Base-by-base conservation (phyloP, 2,329 filamentous ascomycete species). In the Xylaria sp. region DNA sequence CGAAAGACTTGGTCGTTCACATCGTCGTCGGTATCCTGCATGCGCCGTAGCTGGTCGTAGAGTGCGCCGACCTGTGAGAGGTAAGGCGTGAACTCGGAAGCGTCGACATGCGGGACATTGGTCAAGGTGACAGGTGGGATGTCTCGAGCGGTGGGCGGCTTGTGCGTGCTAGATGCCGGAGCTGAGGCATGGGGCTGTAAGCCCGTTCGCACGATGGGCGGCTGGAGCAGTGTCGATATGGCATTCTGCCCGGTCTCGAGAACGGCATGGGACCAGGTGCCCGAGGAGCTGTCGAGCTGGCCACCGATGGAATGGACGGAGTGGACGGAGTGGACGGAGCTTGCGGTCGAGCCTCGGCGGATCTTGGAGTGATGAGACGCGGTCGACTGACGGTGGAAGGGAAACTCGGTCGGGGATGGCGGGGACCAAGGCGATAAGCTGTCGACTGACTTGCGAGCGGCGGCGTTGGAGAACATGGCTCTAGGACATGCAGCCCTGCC, bases 51-150 rank as follows among this genome's bases (percentile, higher is more conserved):
- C 65, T 94, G 93, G 78, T 98, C 94, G 79, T 97, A 97, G 2
- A 98, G 82, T 1, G 91, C 90, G 20, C 94, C 94, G 43, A 98
- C 92, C 79, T 97, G 93, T 3, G 90, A 86, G 7, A 98, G 83
- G 77, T 99, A 99, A 9, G 92, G 86, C 63, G 90, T 90, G 79
- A 99, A 99, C 66, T 92, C 91, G 71, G 91, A 88, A 0, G 89
- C 81, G 48, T 97, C 93, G 74, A 98, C 86, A 75, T 92, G 92
- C 12, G 91, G 88, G 55, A 98, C 93, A 75, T 97, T 97, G 8
- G 94, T 94, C 68, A 99, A 85, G 0, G 94, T 91, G 0, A 99
- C 96, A 0, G 95, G 95, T 0, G 95, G 95, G 46, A 99, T 99
- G 78, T 99, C 95, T 79, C 89, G 89, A 20, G 92, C 86, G 0